Conservation (phyloP, 352 stramenopile species). For the Globisporangium nodosum region DNA sequence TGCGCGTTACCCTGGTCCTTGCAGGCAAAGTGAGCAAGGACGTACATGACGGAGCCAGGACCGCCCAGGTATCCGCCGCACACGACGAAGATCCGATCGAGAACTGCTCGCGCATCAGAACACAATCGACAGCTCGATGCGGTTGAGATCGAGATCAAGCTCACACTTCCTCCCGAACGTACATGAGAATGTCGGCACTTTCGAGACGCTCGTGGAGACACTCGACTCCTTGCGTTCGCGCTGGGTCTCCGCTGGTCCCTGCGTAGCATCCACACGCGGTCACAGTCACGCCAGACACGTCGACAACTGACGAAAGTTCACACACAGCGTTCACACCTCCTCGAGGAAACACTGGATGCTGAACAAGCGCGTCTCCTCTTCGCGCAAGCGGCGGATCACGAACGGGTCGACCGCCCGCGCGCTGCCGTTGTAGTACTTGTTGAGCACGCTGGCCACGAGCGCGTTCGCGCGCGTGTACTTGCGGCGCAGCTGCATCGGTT, state of each 20-base stretch:
- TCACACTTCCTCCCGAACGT: neutral
- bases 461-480: constrained; percentile 47
- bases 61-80: constrained; percentile 44
- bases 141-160: constrained; percentile 1
- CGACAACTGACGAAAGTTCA: neutral
- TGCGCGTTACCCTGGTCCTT: neutral
- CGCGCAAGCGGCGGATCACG: constrained; percentile 46
- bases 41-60: constrained; percentile 55
- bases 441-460: constrained; percentile 50
- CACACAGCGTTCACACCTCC: constrained; percentile 24
- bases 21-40: neutral
- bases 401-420: constrained; percentile 56
- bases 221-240: constrained; percentile 39
- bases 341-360: constrained; percentile 73
- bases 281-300: no score
- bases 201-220: constrained; percentile 15
- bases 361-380: constrained; percentile 48
- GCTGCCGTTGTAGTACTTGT: constrained; percentile 77
- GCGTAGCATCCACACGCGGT: neutral
- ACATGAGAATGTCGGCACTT: constrained; percentile 12
- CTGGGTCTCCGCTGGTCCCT: constrained; percentile 49
- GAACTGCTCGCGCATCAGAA: constrained; percentile 11
- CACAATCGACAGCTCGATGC: neutral
- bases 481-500: constrained; percentile 9
- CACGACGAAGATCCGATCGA: constrained; percentile 32